Evolutionary conservation across 345 rosid species (phyloP).

Genomic region (Gossypium rotundifolium): DNA sequence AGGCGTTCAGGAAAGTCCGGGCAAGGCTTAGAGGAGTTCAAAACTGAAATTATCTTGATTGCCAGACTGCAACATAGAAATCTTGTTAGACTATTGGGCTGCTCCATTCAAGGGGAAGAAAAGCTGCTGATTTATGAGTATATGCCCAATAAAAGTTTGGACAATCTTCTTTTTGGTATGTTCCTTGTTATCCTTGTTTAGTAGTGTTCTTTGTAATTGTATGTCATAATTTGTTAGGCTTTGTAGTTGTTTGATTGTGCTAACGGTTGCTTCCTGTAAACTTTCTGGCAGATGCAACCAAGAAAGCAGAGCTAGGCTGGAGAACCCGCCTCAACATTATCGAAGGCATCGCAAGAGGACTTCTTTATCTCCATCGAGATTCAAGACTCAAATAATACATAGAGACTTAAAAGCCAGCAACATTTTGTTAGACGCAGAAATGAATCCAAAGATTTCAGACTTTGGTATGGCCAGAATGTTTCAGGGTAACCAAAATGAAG

Average conservation of each 20-base stretch:
- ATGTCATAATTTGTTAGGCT: background rate
- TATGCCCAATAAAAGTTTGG: slow-evolving; percentile 71
- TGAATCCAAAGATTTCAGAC: slow-evolving; percentile 75
- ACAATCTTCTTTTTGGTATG: slow-evolving; percentile 54
- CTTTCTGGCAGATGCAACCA: slow-evolving; percentile 34
- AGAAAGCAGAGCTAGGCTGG: slow-evolving; percentile 46
- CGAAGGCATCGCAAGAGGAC: slow-evolving; percentile 76
- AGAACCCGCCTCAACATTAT: slow-evolving; percentile 43
- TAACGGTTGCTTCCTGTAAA: background rate
- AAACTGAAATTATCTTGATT: slow-evolving; percentile 48
- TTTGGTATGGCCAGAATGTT: slow-evolving; percentile 71
- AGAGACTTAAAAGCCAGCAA: slow-evolving; percentile 65
- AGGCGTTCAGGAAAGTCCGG: slow-evolving; percentile 47
- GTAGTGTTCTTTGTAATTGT: background rate
- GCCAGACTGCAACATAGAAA: slow-evolving; percentile 62
- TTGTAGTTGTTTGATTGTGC: background rate
- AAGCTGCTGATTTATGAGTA: slow-evolving; percentile 62
- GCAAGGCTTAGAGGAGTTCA: slow-evolving; percentile 62
- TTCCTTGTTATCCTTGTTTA: background rate
- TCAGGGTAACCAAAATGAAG: slow-evolving; percentile 44
- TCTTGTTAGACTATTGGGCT: slow-evolving; percentile 63
- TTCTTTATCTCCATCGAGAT: slow-evolving; percentile 69
- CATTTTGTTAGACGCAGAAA: slow-evolving; percentile 60
- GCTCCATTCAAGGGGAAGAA: slow-evolving; percentile 59
- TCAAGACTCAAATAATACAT: slow-evolving; percentile 69